Base-by-base conservation (phyloP, 2,329 filamentous ascomycete genomes). In the Colletotrichum sp. region DNA sequence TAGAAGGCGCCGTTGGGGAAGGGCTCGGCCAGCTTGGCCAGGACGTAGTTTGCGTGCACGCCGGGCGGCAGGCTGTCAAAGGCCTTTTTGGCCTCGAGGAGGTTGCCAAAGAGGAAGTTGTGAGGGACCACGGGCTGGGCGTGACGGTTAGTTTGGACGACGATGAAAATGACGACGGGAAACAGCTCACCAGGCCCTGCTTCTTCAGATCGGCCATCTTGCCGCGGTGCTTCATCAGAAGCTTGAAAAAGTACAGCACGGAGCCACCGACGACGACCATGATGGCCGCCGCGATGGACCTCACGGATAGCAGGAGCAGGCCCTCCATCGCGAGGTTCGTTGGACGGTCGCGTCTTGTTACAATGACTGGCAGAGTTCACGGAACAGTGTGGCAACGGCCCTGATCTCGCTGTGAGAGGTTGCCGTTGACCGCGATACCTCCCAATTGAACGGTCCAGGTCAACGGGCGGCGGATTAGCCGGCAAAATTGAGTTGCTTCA, bases 1-100 rank as follows among this genome's bases (percentile, higher is more conserved):
- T 83, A 83, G 69, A 78, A 82, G 7, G 80, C 82, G 28, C 80
- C 80, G 2, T 77, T 70, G 24, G 81, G 78, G 48, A 81, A 80
- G 55, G 55, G 65, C 38, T 74, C 71, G 34, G 66, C 52, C 13
- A 76, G 60, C 15, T 12, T 70, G 5, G 71, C 66, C 21, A 75
- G 52, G 18, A 38, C 15, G 36, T 76, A 76, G 36, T 43, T 69
- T 9, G 71, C 65, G 56, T 76, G 74, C 10, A 56, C 71, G 13
- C 71, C 74, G n/a, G 71, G 34, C 15, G 71, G 74, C 7, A 76
- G 30, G 66, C 34, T 70, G 60, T 76, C 74, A 21, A 76, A 77
- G 24, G 78, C 80, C 43, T 78, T 78, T 48, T 83, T 83, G 8
- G 81, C 82, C 36, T 77, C 76, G 7, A 82, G 78, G 24, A 83